Evolutionary conservation across 2,329 filamentous ascomycete species (phyloP).

Genomic region (Ophiocordyceps robertsii): DNA sequence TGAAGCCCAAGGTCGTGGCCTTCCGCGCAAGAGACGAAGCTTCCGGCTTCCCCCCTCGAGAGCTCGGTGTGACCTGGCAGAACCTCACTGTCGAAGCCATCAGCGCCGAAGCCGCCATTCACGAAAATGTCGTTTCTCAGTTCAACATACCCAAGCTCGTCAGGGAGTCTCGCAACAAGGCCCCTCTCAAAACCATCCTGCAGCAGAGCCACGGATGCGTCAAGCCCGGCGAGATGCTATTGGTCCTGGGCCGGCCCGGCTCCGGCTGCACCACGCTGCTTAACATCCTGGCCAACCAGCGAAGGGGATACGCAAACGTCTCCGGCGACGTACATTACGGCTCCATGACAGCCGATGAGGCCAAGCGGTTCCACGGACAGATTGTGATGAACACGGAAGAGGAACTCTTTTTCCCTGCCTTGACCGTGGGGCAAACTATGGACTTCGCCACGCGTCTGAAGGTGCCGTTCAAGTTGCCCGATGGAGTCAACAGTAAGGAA

Average conservation of each 20-base stretch:
- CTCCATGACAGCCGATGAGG: slow-evolving; percentile 31
- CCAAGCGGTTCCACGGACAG: slow-evolving; percentile 38
- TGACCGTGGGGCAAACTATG: slow-evolving; percentile 59
- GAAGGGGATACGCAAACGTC: slow-evolving; percentile 43
- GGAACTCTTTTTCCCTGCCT: slow-evolving; percentile 47
- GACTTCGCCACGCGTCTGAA: slow-evolving; percentile 54
- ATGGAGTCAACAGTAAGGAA: slow-evolving; percentile 25
- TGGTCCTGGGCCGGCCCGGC: slow-evolving; percentile 56
- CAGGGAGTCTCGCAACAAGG: slow-evolving; percentile 38
- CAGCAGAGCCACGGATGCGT: slow-evolving; percentile 54
- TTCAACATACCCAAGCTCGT: slow-evolving; percentile 40
- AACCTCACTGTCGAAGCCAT: slow-evolving; percentile 49
- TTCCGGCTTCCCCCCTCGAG: slow-evolving; percentile 31
- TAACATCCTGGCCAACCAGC: slow-evolving; percentile 53
- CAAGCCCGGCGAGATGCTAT: slow-evolving; percentile 58
- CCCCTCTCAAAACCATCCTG: slow-evolving; percentile 50
- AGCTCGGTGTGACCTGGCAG: slow-evolving; percentile 52
- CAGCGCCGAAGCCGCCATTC: slow-evolving; percentile 47
- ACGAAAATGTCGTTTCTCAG: slow-evolving; percentile 50
- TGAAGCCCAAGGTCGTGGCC: slow-evolving; percentile 33
- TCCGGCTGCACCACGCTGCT: slow-evolving; percentile 59
- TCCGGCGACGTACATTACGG: slow-evolving; percentile 46
- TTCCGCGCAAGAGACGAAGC: slow-evolving; percentile 27
- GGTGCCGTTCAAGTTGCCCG: slow-evolving; percentile 33
- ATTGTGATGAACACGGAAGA: slow-evolving; percentile 63